Conservation (phyloP, 2,329 filamentous ascomycete species). For the Lojkania enalia region DNA sequence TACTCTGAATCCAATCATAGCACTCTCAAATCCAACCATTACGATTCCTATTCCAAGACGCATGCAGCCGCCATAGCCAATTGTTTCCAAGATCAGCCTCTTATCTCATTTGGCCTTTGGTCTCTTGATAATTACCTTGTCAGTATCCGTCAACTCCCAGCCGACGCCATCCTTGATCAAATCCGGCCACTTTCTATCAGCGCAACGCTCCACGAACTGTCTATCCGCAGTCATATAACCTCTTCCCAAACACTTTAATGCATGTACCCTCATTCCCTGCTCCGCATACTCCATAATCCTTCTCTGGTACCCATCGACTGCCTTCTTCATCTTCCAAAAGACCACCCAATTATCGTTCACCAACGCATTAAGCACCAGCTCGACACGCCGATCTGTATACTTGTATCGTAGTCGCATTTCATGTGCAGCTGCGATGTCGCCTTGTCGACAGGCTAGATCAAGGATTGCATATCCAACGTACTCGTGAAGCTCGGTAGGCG, state of each 20-base stretch:
- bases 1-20: too few relatives aligned
- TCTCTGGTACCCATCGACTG: constrained; percentile 78
- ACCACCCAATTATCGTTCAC: constrained; percentile 80
- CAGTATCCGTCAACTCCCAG: constrained; percentile 74
- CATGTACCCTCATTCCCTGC: constrained; percentile 70
- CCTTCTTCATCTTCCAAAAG: constrained; percentile 72
- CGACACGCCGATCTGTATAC: constrained; percentile 69
- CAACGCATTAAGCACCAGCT: constrained; percentile 69
- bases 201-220: constrained; percentile 68
- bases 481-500: constrained; percentile 73
- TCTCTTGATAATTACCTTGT: constrained; percentile 75
- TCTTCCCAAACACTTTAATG: constrained; percentile 83
- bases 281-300: constrained; percentile 82
- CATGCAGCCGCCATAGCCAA: too few relatives aligned
- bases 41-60: too few relatives aligned
- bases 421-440: constrained; percentile 74
- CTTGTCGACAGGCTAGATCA: constrained; percentile 83
- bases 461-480: constrained; percentile 80
- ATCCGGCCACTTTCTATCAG: constrained; percentile 71
- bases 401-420: constrained; percentile 63
- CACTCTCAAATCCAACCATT: too few relatives aligned
- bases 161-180: constrained; percentile 75
- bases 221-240: constrained; percentile 76
- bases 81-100: too few relatives aligned
- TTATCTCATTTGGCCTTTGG: constrained; percentile 51